These are phyloP conservation scores for Stevia rebaudiana DNA, from an alignment of 140 eudicot species.

Conservation along the genomic window DNA sequence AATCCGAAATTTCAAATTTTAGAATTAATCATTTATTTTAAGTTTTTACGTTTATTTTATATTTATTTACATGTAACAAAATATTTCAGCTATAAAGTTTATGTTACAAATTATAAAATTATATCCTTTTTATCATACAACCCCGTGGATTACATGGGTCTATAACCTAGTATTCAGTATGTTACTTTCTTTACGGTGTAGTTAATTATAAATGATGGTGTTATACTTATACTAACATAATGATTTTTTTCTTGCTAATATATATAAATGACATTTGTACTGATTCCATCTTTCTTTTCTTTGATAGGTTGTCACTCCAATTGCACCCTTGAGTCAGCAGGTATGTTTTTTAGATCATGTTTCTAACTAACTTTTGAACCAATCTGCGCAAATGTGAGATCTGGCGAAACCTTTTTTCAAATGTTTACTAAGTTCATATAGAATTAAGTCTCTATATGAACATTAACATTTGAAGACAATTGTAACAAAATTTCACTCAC, in stretches of 20 bases:
- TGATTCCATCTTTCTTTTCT: slow-evolving; percentile 12
- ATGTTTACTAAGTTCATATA: not conserved
- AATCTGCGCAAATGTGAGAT: not conserved
- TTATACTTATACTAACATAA: not conserved
- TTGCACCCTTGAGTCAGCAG: slow-evolving; percentile 99
- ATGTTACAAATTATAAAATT: too few relatives aligned
- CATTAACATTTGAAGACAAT: not conserved
- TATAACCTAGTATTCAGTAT: too few relatives aligned
- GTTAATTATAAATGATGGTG: not conserved
- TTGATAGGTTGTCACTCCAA: slow-evolving; percentile 96
- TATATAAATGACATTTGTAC: not conserved
- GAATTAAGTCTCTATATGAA: not conserved
- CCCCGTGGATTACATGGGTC: too few relatives aligned
- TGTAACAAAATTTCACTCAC: not conserved
- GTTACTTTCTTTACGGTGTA: too few relatives aligned
- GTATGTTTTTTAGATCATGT: slow-evolving; percentile 32
- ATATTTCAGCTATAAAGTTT: too few relatives aligned
- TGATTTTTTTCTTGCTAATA: not conserved
- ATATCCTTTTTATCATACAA: too few relatives aligned
- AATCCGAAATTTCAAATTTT: too few relatives aligned
- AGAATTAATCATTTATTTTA: too few relatives aligned
- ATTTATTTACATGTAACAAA: too few relatives aligned
- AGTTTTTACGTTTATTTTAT: too few relatives aligned
- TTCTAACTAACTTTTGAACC: not conserved
- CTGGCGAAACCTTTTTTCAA: not conserved